These are phyloP conservation scores for Diphasiastrum complanatum DNA, from an alignment of 83 land plant species.

Conservation along the genomic window DNA sequence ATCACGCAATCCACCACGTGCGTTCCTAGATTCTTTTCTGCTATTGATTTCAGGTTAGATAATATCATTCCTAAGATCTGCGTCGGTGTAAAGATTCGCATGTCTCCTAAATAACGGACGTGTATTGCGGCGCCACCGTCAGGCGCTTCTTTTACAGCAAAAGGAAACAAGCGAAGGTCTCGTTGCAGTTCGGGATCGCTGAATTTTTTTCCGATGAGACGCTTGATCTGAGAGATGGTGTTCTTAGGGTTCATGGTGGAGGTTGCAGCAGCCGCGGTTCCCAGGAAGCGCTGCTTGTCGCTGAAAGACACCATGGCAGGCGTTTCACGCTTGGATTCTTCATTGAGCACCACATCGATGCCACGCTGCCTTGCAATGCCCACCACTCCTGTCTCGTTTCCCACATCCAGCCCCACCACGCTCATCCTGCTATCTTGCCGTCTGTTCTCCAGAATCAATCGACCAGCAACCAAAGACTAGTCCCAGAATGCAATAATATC, in stretches of 20 bases:
- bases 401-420: slow-evolving; percentile 75
- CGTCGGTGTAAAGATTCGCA: slow-evolving; percentile 51
- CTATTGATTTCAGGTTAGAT: slow-evolving; percentile 53
- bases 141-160: slow-evolving; percentile 49
- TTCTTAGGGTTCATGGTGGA: slow-evolving; percentile 62
- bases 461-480: no score
- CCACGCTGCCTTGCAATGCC: slow-evolving; percentile 79
- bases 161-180: slow-evolving; percentile 56
- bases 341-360: slow-evolving; percentile 78
- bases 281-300: slow-evolving; percentile 72
- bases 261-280: slow-evolving; percentile 68
- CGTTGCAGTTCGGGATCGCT: slow-evolving; percentile 60
- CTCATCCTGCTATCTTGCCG: no score
- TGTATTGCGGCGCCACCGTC: slow-evolving; percentile 60
- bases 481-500: no score
- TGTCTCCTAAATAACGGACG: slow-evolving; percentile 49
- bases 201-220: slow-evolving; percentile 55
- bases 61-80: slow-evolving; percentile 71
- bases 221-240: slow-evolving; percentile 66
- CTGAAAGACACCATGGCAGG: slow-evolving; percentile 76
- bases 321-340: slow-evolving; percentile 78
- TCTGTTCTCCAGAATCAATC: no score
- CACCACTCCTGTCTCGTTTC: slow-evolving; percentile 75
- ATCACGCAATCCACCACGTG: slow-evolving; percentile 74
- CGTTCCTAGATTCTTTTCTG: slow-evolving; percentile 53